Evolutionary conservation across 345 rosid species (phyloP), one percentile per base, ranked within the genome.

Genomic region (Eutrema heterophyllum): DNA sequence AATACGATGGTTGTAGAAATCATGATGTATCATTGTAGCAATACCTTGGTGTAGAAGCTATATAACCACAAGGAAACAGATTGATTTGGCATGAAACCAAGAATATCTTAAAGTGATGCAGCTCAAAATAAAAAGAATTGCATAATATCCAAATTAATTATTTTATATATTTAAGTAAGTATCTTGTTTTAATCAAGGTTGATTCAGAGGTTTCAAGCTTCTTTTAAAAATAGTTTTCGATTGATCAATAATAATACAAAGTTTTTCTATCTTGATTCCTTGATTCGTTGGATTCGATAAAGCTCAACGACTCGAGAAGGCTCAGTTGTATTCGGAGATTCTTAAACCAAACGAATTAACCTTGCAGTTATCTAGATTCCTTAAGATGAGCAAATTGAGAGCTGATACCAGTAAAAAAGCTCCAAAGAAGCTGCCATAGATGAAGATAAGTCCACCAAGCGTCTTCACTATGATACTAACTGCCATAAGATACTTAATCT

Each of bases 351-450:
- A 33, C 7, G 27, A 35, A 35, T 5, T 2, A 59, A 16, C 10
- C 13, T 59, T 60, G 33, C 33, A 39, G 21, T 39, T 40, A 40
- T 2, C 29, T 57, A 36, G 35, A 60, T 21, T 40, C 10, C 2
- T 52, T 14, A 13, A 21, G 30, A 68, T 44, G 58, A 58, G 49
- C 0, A 27, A 60, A 41, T 0, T 4, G 18, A 55, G 65, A 46
- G 7, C 40, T 30, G 21, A 7, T 77, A 77, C 80, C 80, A 77
- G 71, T 40, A 77, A 68, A 49, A 71, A 70, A 16, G 80, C 80
- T 30, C 80, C 80, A 57, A 64, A 77, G 67, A 70, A 77, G 68
- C 76, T 77, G 48, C 80, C 80, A 58, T 77, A 64, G 40, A 77
- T 58, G 67, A 77, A 77, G 41, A 71, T 71, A 12, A 77, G 48